Conservation (phyloP, 2,329 filamentous ascomycete species). For the Penicillium frequentans region DNA sequence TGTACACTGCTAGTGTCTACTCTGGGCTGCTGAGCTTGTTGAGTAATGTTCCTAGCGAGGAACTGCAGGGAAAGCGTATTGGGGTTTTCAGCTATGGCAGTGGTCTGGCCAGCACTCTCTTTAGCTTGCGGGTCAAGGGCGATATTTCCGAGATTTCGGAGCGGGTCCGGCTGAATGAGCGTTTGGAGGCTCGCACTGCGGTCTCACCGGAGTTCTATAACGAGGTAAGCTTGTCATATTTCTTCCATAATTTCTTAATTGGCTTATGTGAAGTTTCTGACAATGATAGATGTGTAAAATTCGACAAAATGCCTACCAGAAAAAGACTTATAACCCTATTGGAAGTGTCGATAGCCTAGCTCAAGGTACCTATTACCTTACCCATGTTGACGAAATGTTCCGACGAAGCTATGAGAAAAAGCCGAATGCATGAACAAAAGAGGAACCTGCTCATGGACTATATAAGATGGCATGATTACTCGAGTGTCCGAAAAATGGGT, state of each 20-base stretch:
- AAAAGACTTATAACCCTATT: background rate
- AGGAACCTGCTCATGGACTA: too few species aligned
- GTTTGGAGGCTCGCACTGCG: background rate
- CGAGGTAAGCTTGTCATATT: background rate
- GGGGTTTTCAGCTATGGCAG: constrained; percentile 4
- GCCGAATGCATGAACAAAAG: background rate
- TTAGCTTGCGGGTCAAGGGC: constrained; percentile 1
- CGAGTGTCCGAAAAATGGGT: too few species aligned
- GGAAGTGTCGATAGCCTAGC: background rate
- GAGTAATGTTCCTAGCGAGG: constrained; percentile 45
- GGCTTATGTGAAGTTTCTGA: background rate
- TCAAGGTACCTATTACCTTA: background rate
- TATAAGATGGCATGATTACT: too few species aligned
- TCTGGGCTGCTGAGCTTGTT: constrained; percentile 54
- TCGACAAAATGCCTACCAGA: background rate
- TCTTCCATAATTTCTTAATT: too few species aligned
- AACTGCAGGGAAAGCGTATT: background rate
- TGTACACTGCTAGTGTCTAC: constrained; percentile 56
- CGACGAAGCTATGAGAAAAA: background rate
- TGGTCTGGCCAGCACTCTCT: constrained; percentile 3
- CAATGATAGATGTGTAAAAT: background rate
- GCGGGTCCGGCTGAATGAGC: constrained; percentile 4
- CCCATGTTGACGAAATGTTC: background rate
- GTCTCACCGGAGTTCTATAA: constrained; percentile 5
- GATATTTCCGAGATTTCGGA: background rate